Conservation (phyloP, 768 basidiomycete genomes). For the Termitomyces eurrhizus region DNA sequence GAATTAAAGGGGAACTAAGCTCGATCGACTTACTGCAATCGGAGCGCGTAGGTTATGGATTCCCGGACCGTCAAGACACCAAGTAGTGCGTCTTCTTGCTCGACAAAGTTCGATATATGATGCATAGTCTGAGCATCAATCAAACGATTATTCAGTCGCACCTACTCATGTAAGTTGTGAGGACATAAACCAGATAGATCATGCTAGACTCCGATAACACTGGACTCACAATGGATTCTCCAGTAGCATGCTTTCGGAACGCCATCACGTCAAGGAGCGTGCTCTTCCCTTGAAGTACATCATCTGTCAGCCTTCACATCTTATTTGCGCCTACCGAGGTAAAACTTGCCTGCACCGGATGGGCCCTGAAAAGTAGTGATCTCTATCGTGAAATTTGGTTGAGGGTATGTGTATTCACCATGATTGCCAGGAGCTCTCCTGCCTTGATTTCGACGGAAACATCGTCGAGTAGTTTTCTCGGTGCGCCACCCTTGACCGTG, state of each 20-base stretch:
- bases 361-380: slow-evolving; percentile 28
- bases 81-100: slow-evolving; percentile 57
- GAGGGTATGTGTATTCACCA: slow-evolving; percentile 24
- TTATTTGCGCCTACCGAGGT: slow-evolving; percentile 8
- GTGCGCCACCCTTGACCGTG: slow-evolving; percentile 17
- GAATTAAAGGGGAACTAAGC: background rate
- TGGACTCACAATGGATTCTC: slow-evolving; percentile 27
- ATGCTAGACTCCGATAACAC: background rate
- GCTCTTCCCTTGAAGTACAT: slow-evolving; percentile 31
- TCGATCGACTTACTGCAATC: slow-evolving; percentile 36
- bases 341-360: slow-evolving; percentile 36
- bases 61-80: slow-evolving; percentile 57
- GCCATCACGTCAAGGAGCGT: slow-evolving; percentile 44
- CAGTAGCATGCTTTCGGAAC: slow-evolving; percentile 27
- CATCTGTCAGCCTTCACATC: background rate
- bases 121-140: slow-evolving; percentile 29
- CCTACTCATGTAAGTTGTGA: slow-evolving; percentile 18
- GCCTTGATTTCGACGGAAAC: slow-evolving; percentile 34
- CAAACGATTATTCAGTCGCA: slow-evolving; percentile 26
- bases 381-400: background rate
- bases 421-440: slow-evolving; percentile 39
- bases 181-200: background rate
- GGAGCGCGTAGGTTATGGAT: slow-evolving; percentile 47
- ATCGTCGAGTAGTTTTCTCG: slow-evolving; percentile 34
- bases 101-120: slow-evolving; percentile 46